A percentile compares a stretch with the other conserved stretches of the same genome.
These are phyloP conservation scores for Lasiodiplodia sp. DNA, from an alignment of 2,329 filamentous ascomycete genomes.

Conservation along the genomic window DNA sequence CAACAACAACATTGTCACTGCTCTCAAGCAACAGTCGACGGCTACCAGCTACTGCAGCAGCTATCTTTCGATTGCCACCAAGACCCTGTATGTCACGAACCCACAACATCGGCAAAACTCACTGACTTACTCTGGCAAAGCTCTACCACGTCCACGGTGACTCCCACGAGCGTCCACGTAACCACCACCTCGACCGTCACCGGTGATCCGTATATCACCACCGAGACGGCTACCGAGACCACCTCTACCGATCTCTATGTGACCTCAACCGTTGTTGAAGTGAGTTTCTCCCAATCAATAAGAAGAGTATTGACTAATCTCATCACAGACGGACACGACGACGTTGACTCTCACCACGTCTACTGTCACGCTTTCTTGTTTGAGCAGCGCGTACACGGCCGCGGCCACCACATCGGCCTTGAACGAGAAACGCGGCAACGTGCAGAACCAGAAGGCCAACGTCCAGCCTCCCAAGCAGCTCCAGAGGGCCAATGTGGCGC, in stretches of 20 bases:
- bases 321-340: not conserved
- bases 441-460: too few relatives aligned
- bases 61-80: slow-evolving; percentile 3
- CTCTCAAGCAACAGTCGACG: not conserved
- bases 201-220: slow-evolving; percentile 9
- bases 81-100: slow-evolving; percentile 1
- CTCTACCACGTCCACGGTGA: slow-evolving; percentile 1
- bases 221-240: slow-evolving; percentile 1
- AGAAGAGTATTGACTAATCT: not conserved
- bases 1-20: slow-evolving; percentile 1
- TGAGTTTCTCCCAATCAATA: not conserved
- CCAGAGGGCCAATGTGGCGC: too few relatives aligned
- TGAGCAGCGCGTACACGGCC: slow-evolving; percentile 9
- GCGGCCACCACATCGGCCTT: not conserved
- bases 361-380: slow-evolving; percentile 5
- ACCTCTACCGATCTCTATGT: slow-evolving; percentile 5
- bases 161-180: slow-evolving; percentile 11
- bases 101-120: not conserved
- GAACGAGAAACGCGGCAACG: slow-evolving; percentile 1
- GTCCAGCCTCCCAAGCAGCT: too few relatives aligned
- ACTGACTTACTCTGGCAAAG: not conserved
- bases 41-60: slow-evolving; percentile 17
- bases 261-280: not conserved
- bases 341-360: slow-evolving; percentile 12
- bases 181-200: slow-evolving; percentile 1